Evolutionary conservation across 2,329 filamentous ascomycete species (phyloP).

Genomic region (Capronia americana): DNA sequence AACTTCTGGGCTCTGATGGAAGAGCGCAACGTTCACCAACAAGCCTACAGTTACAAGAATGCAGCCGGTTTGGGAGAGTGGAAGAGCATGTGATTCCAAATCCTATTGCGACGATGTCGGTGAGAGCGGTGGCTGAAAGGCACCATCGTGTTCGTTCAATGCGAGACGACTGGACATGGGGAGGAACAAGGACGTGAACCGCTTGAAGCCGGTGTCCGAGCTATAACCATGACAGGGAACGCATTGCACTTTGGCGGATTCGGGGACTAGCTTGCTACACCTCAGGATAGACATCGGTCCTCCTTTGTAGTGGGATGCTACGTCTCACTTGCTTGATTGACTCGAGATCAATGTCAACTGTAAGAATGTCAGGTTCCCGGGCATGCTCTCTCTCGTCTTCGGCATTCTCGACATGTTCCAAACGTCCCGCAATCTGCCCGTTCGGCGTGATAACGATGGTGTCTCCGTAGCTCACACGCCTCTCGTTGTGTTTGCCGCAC

Average conservation of each 20-base stretch:
- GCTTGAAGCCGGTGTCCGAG: too few species aligned
- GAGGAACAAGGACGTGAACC: background rate
- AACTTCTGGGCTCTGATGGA: background rate
- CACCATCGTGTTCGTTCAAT: background rate
- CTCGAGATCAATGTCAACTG: conserved; percentile 62
- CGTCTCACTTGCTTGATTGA: conserved; percentile 59
- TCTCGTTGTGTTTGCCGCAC: conserved; percentile 74
- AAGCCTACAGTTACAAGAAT: background rate
- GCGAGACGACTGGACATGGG: background rate
- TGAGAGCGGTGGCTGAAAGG: background rate
- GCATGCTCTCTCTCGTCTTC: conserved; percentile 41
- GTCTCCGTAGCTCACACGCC: conserved; percentile 81
- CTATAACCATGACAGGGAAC: background rate
- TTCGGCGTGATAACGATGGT: conserved; percentile 87
- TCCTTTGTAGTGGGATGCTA: conserved; percentile 64
- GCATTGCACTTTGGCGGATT: background rate
- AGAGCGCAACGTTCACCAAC: background rate
- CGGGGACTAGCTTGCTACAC: conserved; percentile 40
- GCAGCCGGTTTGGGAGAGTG: background rate
- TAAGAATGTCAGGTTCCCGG: conserved; percentile 54
- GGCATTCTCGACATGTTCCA: conserved; percentile 56
- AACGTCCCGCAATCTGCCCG: conserved; percentile 74
- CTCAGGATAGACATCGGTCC: conserved; percentile 59
- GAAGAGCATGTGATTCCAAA: background rate
- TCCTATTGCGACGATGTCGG: background rate